Percentiles rank a stretch among this genome's conserved stretches.
These are phyloP conservation scores for Solidago caesia DNA, from an alignment of 129 eudicot genomes.

Conservation along the genomic window DNA sequence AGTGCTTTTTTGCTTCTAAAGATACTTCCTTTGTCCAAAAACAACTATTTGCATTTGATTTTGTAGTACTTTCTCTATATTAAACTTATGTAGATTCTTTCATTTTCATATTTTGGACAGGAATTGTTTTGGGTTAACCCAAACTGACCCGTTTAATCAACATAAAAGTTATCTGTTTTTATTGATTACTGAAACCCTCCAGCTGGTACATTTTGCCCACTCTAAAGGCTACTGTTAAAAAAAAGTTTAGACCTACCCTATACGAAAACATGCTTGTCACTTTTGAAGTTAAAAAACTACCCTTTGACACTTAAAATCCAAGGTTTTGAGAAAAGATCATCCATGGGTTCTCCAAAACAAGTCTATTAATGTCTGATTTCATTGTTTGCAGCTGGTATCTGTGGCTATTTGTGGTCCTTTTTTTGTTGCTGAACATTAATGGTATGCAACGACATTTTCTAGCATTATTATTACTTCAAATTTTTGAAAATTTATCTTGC, in stretches of 20 bases:
- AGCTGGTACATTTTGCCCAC: no score
- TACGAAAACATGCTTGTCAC: neutral
- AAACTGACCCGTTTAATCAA: no score
- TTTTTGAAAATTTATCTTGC: no score
- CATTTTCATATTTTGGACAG: no score
- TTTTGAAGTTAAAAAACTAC: neutral
- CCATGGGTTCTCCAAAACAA: neutral
- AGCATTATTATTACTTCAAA: neutral
- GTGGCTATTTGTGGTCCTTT: constrained; percentile 67
- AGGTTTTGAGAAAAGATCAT: neutral
- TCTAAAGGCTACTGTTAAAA: no score
- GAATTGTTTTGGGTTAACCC: no score
- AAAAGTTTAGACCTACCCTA: neutral
- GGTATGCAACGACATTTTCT: constrained; percentile 43
- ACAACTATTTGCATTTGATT: no score
- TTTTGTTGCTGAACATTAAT: constrained; percentile 65
- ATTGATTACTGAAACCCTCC: no score
- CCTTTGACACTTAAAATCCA: neutral
- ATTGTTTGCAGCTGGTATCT: constrained; percentile 74
- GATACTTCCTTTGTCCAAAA: neutral
- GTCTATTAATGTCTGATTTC: neutral
- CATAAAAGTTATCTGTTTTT: no score
- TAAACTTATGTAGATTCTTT: no score
- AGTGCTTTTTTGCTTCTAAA: neutral
- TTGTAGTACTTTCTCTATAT: no score